phyloP scores from a whole-genome alignment of 2,329 filamentous ascomycete species.

The Fusarium compactum region DNA sequence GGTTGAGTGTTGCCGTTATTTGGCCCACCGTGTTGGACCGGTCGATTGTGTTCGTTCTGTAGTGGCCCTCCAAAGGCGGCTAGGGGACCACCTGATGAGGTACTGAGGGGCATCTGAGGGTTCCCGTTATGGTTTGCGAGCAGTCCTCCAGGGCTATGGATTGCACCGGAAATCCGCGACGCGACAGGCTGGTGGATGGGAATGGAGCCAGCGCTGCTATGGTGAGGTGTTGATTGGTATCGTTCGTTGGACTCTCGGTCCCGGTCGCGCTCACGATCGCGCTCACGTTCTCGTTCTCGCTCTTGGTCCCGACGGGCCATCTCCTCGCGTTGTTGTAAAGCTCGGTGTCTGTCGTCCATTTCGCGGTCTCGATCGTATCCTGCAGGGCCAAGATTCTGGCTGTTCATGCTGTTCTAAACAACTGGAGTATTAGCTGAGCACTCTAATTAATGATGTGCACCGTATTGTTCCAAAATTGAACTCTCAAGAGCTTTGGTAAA shows the following conservation, averaged over 20 bases:
- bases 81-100: slow-evolving; percentile 61
- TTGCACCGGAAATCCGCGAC: slow-evolving; percentile 80
- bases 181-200: slow-evolving; percentile 96
- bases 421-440: slow-evolving; percentile 25
- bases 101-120: slow-evolving; percentile 65
- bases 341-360: slow-evolving; percentile 62
- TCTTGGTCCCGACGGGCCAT: slow-evolving; percentile 60
- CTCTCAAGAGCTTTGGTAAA: neutral
- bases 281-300: slow-evolving; percentile 68
- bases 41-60: slow-evolving; percentile 64
- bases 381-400: slow-evolving; percentile 56
- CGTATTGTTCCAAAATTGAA: neutral
- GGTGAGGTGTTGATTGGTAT: slow-evolving; percentile 77
- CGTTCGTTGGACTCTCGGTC: slow-evolving; percentile 76
- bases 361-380: slow-evolving; percentile 63
- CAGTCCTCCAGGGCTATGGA: slow-evolving; percentile 92
- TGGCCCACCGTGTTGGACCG: slow-evolving; percentile 64
- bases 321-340: slow-evolving; percentile 61
- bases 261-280: slow-evolving; percentile 65
- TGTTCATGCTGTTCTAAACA: slow-evolving; percentile 58
- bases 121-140: slow-evolving; percentile 78
- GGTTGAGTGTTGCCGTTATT: slow-evolving; percentile 61
- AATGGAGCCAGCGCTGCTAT: slow-evolving; percentile 88
- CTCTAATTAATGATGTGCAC: slow-evolving; percentile 9
- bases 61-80: slow-evolving; percentile 67